These are phyloP conservation scores for Domatiomyces catenatus DNA, from an alignment of 2,329 filamentous ascomycete genomes.

Conservation along the genomic window DNA sequence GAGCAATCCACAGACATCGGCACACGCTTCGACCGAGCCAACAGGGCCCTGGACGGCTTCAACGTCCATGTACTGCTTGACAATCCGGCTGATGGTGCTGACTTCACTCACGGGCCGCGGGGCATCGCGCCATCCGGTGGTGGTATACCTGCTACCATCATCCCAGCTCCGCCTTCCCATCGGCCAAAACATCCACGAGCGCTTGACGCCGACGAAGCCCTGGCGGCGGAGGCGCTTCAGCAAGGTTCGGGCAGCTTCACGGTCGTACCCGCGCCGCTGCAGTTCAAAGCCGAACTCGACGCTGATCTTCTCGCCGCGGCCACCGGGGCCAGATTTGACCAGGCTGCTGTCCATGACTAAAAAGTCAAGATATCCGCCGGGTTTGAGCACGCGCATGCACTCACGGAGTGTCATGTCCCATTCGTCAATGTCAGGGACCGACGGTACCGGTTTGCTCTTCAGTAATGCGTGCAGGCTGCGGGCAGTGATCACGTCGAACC, in stretches of 20 bases:
- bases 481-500: conserved; percentile 85
- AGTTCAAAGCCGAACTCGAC: conserved; percentile 88
- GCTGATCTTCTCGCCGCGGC: conserved; percentile 59
- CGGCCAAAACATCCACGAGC: conserved; percentile 78
- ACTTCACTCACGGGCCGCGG: conserved; percentile 15
- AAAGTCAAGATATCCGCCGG: conserved; percentile 85
- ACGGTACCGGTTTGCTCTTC: conserved; percentile 48
- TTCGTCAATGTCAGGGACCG: conserved; percentile 56
- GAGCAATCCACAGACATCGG: conserved; percentile 63
- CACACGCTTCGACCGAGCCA: conserved; percentile 58
- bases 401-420: conserved; percentile 75
- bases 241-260: conserved; percentile 67
- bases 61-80: conserved; percentile 28
- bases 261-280: conserved; percentile 78
- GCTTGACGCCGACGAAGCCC: conserved; percentile 65
- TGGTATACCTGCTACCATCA: conserved; percentile 17
- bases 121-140: conserved; percentile 30
- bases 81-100: conserved; percentile 15
- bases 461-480: conserved; percentile 74
- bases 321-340: conserved; percentile 56
- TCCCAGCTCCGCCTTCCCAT: conserved; percentile 42
- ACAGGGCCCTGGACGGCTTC: conserved; percentile 41
- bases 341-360: conserved; percentile 79
- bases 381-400: conserved; percentile 81
- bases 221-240: conserved; percentile 56